Conservation (phyloP, 148 eudicot species). For the Polygonum maritimum region DNA sequence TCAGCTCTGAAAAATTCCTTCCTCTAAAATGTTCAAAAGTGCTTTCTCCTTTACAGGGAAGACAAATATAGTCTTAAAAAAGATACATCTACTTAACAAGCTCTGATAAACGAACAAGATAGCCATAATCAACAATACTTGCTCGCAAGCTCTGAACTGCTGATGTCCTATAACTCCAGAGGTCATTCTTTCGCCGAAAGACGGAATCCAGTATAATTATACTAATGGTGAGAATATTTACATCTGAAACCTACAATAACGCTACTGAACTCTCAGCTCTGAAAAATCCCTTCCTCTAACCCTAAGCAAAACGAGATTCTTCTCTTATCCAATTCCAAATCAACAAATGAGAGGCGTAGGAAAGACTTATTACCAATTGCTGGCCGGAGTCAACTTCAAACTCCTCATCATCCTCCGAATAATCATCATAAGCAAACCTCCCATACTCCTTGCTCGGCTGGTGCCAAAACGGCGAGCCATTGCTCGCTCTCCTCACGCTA, state of each 20-base stretch:
- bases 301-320: background rate
- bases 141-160: background rate
- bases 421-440: slow-evolving; percentile 58
- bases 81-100: background rate
- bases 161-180: background rate
- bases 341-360: background rate
- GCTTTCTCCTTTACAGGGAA: too few species aligned
- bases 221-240: too few species aligned
- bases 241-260: background rate
- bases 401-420: slow-evolving; percentile 59
- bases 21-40: too few species aligned
- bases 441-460: slow-evolving; percentile 31
- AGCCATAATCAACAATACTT: background rate
- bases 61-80: background rate
- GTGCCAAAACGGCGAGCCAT: slow-evolving; percentile 22
- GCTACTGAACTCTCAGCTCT: background rate
- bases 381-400: slow-evolving; percentile 22
- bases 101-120: background rate
- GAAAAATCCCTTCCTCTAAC: background rate
- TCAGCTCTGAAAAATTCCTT: too few species aligned
- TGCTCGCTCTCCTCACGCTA: background rate
- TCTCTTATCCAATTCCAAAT: background rate
- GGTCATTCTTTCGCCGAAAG: background rate
- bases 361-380: slow-evolving; percentile 31
- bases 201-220: too few species aligned